These are phyloP conservation scores for Trifolium fragiferum DNA, from an alignment of 306 rosid species.

Conservation along the genomic window DNA sequence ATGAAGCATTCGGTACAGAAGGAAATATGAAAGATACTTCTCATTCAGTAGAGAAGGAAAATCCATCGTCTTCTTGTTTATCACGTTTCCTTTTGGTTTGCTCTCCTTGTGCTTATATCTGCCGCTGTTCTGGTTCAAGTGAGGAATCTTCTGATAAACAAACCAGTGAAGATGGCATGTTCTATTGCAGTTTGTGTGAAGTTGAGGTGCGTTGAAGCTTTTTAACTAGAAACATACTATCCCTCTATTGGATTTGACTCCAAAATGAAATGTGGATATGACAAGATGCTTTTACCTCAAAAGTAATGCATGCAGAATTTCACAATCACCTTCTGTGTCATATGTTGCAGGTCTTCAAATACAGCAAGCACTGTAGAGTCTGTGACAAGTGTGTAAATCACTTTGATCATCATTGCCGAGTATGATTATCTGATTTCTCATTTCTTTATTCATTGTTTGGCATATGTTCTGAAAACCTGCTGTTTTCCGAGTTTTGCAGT, in stretches of 20 bases:
- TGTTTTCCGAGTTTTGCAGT: conserved; percentile 56
- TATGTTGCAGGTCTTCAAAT: conserved; percentile 82
- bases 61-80: conserved; percentile 44
- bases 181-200: conserved; percentile 96
- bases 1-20: conserved; percentile 55
- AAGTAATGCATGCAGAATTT: conserved; percentile 29
- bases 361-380: conserved; percentile 96
- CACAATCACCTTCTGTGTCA: conserved; percentile 26
- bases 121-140: conserved; percentile 60
- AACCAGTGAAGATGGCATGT: conserved; percentile 92
- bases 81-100: conserved; percentile 60
- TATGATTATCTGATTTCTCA: conserved; percentile 45
- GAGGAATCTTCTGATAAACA: conserved; percentile 67
- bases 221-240: conserved; percentile 26
- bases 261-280: neutral
- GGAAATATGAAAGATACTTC: conserved; percentile 53
- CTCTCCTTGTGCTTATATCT: conserved; percentile 79
- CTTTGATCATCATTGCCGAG: conserved; percentile 99
- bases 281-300: conserved; percentile 25
- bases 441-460: conserved; percentile 21
- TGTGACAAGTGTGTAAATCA: conserved; percentile 94
- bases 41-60: conserved; percentile 45
- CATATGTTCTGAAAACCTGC: conserved; percentile 36
- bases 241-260: neutral
- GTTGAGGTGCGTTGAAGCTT: conserved; percentile 78